Percentiles rank a stretch among this genome's conserved stretches.
Evolutionary conservation across 495 filamentous ascomycete genomes (phyloP).

Genomic region (Amorphotheca resinae): DNA sequence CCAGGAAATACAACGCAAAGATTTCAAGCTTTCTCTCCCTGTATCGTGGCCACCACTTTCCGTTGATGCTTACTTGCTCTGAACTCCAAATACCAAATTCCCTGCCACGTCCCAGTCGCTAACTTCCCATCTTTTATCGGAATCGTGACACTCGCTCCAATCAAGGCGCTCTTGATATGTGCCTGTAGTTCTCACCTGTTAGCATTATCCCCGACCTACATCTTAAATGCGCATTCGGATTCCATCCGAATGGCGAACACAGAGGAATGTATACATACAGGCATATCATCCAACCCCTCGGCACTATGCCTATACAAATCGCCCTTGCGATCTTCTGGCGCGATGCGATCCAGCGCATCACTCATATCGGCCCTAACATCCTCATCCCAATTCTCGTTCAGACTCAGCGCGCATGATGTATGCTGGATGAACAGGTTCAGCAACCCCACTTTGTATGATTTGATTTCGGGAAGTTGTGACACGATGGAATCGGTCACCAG

Average conservation of each 20-base stretch:
- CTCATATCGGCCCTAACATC: constrained; percentile 55
- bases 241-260: too few species aligned
- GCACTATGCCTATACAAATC: constrained; percentile 80
- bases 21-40: constrained; percentile 69
- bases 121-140: constrained; percentile 80
- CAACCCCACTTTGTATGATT: constrained; percentile 69
- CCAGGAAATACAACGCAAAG: too few species aligned
- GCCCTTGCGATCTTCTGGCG: constrained; percentile 47
- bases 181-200: constrained; percentile 36
- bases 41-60: constrained; percentile 83
- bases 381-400: constrained; percentile 91
- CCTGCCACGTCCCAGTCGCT: constrained; percentile 52
- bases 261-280: constrained; percentile 37
- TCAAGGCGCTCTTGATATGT: constrained; percentile 81
- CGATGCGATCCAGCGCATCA: constrained; percentile 83
- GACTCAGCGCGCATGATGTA: constrained; percentile 69
- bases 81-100: constrained; percentile 95
- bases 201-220: constrained; percentile 1
- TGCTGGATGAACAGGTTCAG: constrained; percentile 86
- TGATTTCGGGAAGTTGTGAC: constrained; percentile 59
- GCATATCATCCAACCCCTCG: constrained; percentile 89
- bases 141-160: constrained; percentile 79
- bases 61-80: constrained; percentile 59
- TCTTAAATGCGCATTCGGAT: too few species aligned
- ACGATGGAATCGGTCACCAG: constrained; percentile 70